These are phyloP conservation scores for Lodderomyces oxycetoniae DNA, from an alignment of 1,139 yeast species.

Conservation along the genomic window DNA sequence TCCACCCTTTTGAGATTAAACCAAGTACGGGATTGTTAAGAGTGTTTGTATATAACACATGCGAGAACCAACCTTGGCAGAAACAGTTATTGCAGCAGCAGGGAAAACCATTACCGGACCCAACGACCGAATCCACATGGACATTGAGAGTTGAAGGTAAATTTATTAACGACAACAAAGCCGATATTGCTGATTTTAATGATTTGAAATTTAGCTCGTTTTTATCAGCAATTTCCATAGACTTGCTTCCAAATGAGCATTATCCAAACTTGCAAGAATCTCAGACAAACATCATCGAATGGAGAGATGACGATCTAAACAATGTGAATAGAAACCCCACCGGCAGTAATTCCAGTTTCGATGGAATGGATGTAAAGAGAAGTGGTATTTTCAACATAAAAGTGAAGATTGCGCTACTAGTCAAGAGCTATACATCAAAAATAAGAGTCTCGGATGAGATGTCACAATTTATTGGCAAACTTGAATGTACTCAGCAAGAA, in stretches of 20 bases:
- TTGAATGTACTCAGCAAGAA: slow-evolving; percentile 81
- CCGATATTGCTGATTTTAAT: slow-evolving; percentile 7
- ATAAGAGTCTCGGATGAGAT: slow-evolving; percentile 60
- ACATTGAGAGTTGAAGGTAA: slow-evolving; percentile 86
- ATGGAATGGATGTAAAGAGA: slow-evolving; percentile 84
- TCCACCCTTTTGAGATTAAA: slow-evolving; percentile 41
- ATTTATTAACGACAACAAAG: slow-evolving; percentile 37
- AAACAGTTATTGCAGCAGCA: slow-evolving; percentile 29
- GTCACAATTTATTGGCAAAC: slow-evolving; percentile 66
- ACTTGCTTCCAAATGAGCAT: slow-evolving; percentile 48
- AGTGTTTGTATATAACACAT: slow-evolving; percentile 75
- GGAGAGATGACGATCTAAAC: slow-evolving; percentile 30
- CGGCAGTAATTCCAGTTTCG: slow-evolving; percentile 49
- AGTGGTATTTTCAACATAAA: slow-evolving; percentile 64
- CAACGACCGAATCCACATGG: slow-evolving; percentile 58
- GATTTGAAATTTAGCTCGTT: slow-evolving; percentile 62
- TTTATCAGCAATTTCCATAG: slow-evolving; percentile 79
- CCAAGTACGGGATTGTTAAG: slow-evolving; percentile 58
- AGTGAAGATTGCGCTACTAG: slow-evolving; percentile 72
- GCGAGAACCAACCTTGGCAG: slow-evolving; percentile 94
- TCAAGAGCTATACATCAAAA: slow-evolving; percentile 63
- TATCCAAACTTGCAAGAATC: slow-evolving; percentile 34
- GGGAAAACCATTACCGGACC: slow-evolving; percentile 19
- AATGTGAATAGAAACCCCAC: slow-evolving; percentile 20
- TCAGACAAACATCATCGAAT: slow-evolving; percentile 37